A percentile compares a stretch with the other conserved stretches of the same genome.
Evolutionary conservation across 2,329 filamentous ascomycete genomes (phyloP).

Genomic region (Cladosporium cucumerinum): DNA sequence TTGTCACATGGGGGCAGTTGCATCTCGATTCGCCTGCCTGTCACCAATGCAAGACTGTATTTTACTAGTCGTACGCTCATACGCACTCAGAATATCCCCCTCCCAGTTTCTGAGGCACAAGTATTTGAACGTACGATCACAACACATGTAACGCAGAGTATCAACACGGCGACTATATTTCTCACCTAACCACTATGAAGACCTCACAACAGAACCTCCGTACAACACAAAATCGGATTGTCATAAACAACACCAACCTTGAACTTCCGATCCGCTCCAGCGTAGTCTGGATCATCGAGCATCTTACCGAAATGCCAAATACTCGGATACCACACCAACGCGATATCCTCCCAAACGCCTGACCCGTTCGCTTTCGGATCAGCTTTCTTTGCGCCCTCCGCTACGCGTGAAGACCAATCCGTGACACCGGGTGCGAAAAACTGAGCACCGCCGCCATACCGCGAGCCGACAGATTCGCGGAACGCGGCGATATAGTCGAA

Average conservation of each 20-base stretch:
- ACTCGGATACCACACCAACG: conserved; percentile 24
- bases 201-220: conserved; percentile 18
- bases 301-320: conserved; percentile 28
- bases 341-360: conserved; percentile 22
- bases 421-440: conserved; percentile 18
- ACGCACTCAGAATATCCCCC: neutral
- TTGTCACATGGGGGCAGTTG: neutral
- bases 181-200: neutral
- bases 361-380: conserved; percentile 13
- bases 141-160: neutral
- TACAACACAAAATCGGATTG: conserved; percentile 25
- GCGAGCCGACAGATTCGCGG: conserved; percentile 18
- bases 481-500: conserved; percentile 24
- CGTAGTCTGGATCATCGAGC: conserved; percentile 26
- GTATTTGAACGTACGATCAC: neutral
- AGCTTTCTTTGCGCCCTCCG: conserved; percentile 14
- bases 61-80: no score
- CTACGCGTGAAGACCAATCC: conserved; percentile 16
- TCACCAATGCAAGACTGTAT: no score
- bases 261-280: conserved; percentile 24
- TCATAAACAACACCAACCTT: conserved; percentile 25
- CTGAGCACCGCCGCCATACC: conserved; percentile 20
- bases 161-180: neutral
- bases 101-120: neutral
- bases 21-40: no score